Percentiles rank a stretch among this genome's conserved stretches.
These are phyloP conservation scores for Hypomontagnella monticulosa DNA, from an alignment of 495 filamentous ascomycete genomes.

Conservation along the genomic window DNA sequence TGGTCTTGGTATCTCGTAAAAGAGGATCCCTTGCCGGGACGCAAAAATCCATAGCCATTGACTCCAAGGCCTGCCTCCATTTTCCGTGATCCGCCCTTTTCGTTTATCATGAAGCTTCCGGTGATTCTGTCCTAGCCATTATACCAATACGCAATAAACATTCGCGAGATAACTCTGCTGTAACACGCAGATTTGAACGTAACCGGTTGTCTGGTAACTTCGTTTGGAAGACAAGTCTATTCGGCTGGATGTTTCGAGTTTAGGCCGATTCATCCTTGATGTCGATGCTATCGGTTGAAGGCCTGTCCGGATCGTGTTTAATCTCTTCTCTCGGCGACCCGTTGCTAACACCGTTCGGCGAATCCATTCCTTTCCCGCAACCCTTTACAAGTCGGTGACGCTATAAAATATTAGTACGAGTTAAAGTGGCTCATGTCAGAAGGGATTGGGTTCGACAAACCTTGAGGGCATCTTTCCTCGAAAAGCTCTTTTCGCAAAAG, in stretches of 20 bases:
- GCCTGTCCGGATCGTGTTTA: conserved; percentile 25
- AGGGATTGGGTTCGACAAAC: conserved; percentile 58
- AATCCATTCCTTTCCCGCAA: conserved; percentile 71
- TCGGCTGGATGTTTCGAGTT: background rate
- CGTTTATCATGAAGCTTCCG: conserved; percentile 6
- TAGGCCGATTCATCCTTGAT: conserved; percentile 38
- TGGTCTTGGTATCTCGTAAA: conserved; percentile 23
- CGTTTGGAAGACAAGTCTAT: background rate
- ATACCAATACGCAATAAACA: conserved; percentile 12
- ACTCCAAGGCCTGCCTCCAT: conserved; percentile 26
- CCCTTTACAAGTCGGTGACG: conserved; percentile 94
- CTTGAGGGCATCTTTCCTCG: conserved; percentile 96
- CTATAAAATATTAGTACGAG: conserved; percentile 56
- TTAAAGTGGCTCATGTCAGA: background rate
- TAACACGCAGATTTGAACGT: conserved; percentile 1
- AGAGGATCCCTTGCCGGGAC: conserved; percentile 18
- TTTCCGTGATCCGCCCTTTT: conserved; percentile 17
- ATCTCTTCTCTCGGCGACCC: conserved; percentile 30
- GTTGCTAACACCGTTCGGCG: conserved; percentile 22
- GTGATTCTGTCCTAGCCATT: background rate
- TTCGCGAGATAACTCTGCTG: background rate
- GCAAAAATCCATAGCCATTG: conserved; percentile 29
- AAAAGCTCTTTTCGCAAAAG: conserved; percentile 96
- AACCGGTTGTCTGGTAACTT: conserved; percentile 3
- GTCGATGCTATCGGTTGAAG: conserved; percentile 1